Evolutionary conservation across 345 rosid genomes (phyloP).

Genomic region (Populus alba): DNA sequence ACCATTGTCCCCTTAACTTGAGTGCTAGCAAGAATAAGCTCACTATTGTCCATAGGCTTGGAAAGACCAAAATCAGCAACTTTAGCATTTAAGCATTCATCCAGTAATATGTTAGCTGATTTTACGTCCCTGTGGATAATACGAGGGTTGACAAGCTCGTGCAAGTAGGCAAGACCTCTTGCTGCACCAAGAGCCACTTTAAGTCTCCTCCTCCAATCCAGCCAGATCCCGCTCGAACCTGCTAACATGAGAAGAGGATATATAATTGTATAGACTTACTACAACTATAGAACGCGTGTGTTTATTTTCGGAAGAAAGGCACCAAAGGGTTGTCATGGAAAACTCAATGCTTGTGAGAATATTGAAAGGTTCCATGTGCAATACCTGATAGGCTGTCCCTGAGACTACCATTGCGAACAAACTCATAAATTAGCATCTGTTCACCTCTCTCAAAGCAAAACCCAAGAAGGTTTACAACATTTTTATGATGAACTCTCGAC

Average conservation of each 20-base stretch:
- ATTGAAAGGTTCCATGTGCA: too few relatives aligned
- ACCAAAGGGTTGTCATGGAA: too few relatives aligned
- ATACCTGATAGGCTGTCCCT: conserved; percentile 26
- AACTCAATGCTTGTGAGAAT: too few relatives aligned
- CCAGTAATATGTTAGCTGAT: conserved; percentile 73
- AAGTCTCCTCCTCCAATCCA: conserved; percentile 43
- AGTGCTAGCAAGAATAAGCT: conserved; percentile 69
- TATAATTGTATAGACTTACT: too few relatives aligned
- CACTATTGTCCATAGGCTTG: conserved; percentile 54
- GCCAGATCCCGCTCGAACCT: too few relatives aligned
- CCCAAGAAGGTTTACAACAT: conserved; percentile 26
- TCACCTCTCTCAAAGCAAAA: conserved; percentile 21
- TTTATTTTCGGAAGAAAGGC: not conserved
- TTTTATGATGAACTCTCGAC: conserved; percentile 33
- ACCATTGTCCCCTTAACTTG: conserved; percentile 97
- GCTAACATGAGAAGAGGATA: too few relatives aligned
- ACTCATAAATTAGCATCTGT: conserved; percentile 18
- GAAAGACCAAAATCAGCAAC: conserved; percentile 94
- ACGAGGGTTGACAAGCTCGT: conserved; percentile 91
- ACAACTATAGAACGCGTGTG: too few relatives aligned
- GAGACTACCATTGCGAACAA: conserved; percentile 23
- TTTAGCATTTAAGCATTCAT: conserved; percentile 72
- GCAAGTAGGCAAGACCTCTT: conserved; percentile 49
- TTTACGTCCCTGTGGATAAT: conserved; percentile 91
- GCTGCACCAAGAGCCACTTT: conserved; percentile 75